Base-by-base conservation (phyloP, 345 rosid genomes). In the Rhodomyrtus tomentosa region DNA sequence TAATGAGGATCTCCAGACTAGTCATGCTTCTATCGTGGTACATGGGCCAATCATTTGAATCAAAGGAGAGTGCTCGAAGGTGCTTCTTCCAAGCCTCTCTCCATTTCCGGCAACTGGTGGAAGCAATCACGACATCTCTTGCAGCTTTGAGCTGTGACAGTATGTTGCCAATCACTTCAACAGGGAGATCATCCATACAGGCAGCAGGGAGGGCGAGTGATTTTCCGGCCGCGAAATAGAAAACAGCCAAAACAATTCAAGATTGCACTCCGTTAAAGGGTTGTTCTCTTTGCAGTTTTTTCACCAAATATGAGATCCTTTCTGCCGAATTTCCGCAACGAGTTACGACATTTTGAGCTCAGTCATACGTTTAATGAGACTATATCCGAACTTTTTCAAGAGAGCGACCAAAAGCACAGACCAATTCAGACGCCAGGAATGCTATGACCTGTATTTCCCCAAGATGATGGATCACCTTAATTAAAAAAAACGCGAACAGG, bases 101-200 rank as follows among this genome's bases (percentile, higher is more conserved):
- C 98, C 98, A 95, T 82, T 95, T 97, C 55, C 88, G 81, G 90
- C 98, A 97, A 15, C 95, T 92, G 48, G 93, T 90, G 50, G 98
- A 95, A 83, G 98, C 98, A 83, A 95, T 87, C 81, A 95, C 93
- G 82, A 92, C 95, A 86, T 94, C 98, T 3, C 98, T 90, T 9
- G 98, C 99, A 76, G 97, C 95, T 50, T 89, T 91, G 52, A 96
- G 94, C 55, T 88, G 91, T n/a, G 96, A 95, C 52, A 96, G 88
- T 84, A 97, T 94, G 87, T 94, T 94, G 81, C 99, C 98, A 85
- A 95, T 90, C 49, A 97, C 98, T 89, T 95, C 98, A 29, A 94
- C 94, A 16, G 98, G 98, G 87, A 97, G 93, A 83, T 93, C 87
- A 86, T 95, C 98, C 98, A 94, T 95, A 36, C 51, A 29, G 0